A percentile compares a stretch with the other conserved stretches of the same genome.
These are phyloP conservation scores for Gentiana dahurica DNA, from an alignment of 257 asterid species.

Conservation along the genomic window DNA sequence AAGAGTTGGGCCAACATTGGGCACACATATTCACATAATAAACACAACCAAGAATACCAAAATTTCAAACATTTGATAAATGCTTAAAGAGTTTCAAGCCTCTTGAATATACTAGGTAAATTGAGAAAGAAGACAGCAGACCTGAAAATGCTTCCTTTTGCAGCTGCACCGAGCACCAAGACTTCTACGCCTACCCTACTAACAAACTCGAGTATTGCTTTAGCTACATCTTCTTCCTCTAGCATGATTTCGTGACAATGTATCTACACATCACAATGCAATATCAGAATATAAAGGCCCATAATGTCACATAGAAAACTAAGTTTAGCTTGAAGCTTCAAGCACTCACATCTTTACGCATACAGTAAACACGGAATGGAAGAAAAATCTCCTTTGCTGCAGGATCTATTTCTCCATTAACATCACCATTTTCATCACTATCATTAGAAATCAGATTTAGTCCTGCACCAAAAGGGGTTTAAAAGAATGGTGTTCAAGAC, in stretches of 20 bases:
- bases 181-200: slow-evolving; percentile 59
- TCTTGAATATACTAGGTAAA: no score
- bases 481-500: neutral
- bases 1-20: no score
- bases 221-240: slow-evolving; percentile 60
- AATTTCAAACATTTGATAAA: no score
- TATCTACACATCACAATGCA: slow-evolving; percentile 26
- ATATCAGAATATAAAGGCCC: neutral
- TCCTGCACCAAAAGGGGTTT: slow-evolving; percentile 26
- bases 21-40: no score
- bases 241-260: slow-evolving; percentile 63
- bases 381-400: slow-evolving; percentile 53
- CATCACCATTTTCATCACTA: slow-evolving; percentile 18
- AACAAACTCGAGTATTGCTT: slow-evolving; percentile 55
- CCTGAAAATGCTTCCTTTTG: slow-evolving; percentile 77
- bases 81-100: no score
- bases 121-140: slow-evolving; percentile 6
- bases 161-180: slow-evolving; percentile 68
- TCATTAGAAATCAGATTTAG: slow-evolving; percentile 26
- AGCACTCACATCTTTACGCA: slow-evolving; percentile 51
- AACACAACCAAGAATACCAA: no score
- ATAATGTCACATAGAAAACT: neutral
- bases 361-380: slow-evolving; percentile 70
- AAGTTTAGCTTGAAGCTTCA: neutral
- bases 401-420: slow-evolving; percentile 22